Percentiles rank a stretch among this genome's conserved stretches.
Conservation (phyloP, 1,284 basidiomycete species). For the Microbotryum silenes-acaulis region DNA sequence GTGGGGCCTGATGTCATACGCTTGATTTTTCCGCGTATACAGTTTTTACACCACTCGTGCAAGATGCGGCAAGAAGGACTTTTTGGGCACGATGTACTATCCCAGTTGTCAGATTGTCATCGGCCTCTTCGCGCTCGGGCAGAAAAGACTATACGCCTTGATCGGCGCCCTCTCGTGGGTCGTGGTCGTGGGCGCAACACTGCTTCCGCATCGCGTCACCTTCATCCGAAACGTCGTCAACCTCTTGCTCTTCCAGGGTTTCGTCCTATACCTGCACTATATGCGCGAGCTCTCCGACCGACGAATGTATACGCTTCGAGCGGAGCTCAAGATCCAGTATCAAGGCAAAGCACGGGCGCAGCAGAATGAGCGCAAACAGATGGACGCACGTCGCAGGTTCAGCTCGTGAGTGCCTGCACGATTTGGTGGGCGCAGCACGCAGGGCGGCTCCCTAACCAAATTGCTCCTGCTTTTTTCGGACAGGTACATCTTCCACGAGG, state of each 20-base stretch:
- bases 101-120: slow-evolving; percentile 62
- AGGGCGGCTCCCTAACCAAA: slow-evolving; percentile 22
- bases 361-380: slow-evolving; percentile 54
- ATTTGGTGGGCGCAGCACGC: slow-evolving; percentile 3
- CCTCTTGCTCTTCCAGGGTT: slow-evolving; percentile 55
- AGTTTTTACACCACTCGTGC: slow-evolving; percentile 29
- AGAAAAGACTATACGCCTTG: slow-evolving; percentile 59
- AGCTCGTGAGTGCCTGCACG: background rate
- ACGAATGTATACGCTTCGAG: slow-evolving; percentile 54
- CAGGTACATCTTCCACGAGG: slow-evolving; percentile 63
- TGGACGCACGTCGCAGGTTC: slow-evolving; percentile 10
- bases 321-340: slow-evolving; percentile 56
- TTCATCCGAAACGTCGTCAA: slow-evolving; percentile 41
- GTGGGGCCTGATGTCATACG: slow-evolving; percentile 37
- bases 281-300: slow-evolving; percentile 50
- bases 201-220: slow-evolving; percentile 8
- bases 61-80: slow-evolving; percentile 28
- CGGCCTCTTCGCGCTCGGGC: slow-evolving; percentile 64
- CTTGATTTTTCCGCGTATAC: slow-evolving; percentile 50
- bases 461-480: background rate
- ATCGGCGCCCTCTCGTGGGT: slow-evolving; percentile 48
- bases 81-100: slow-evolving; percentile 46
- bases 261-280: slow-evolving; percentile 41
- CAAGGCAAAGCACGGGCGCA: slow-evolving; percentile 73
- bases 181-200: slow-evolving; percentile 13